These are phyloP conservation scores for Melampsora larici-populina DNA, from an alignment of 1,284 basidiomycete genomes.

Conservation along the genomic window DNA sequence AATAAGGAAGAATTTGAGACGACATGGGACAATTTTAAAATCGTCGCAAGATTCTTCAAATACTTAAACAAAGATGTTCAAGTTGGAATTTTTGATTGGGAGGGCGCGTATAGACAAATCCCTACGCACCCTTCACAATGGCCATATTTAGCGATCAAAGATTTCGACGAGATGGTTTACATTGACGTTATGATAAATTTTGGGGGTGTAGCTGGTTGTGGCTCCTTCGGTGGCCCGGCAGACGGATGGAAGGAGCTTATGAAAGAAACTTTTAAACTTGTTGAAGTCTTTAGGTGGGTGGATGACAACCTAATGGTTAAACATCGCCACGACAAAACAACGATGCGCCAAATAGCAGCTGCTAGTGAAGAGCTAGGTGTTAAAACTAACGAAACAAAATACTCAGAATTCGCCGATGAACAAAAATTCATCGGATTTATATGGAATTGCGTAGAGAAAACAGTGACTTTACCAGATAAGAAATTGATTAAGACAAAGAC, in stretches of 20 bases:
- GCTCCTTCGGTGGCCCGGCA: too few relatives aligned
- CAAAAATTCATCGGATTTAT: constrained; percentile 5
- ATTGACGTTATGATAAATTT: neutral
- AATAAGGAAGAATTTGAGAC: too few relatives aligned
- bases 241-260: constrained; percentile 15
- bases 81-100: constrained; percentile 2
- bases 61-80: neutral
- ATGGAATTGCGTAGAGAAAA: neutral
- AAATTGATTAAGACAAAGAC: too few relatives aligned
- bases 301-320: too few relatives aligned
- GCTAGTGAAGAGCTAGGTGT: neutral
- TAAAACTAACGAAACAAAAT: neutral
- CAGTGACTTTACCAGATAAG: neutral
- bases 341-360: neutral
- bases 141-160: neutral
- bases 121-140: neutral
- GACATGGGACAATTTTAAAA: too few relatives aligned
- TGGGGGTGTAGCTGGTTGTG: neutral
- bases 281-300: neutral
- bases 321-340: too few relatives aligned
- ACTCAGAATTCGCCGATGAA: neutral
- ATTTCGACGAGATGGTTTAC: neutral
- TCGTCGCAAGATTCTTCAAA: neutral
- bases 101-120: constrained; percentile 1
- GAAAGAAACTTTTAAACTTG: neutral